Conservation (phyloP, 1,284 basidiomycete genomes). For the Omphalotus olearius region DNA sequence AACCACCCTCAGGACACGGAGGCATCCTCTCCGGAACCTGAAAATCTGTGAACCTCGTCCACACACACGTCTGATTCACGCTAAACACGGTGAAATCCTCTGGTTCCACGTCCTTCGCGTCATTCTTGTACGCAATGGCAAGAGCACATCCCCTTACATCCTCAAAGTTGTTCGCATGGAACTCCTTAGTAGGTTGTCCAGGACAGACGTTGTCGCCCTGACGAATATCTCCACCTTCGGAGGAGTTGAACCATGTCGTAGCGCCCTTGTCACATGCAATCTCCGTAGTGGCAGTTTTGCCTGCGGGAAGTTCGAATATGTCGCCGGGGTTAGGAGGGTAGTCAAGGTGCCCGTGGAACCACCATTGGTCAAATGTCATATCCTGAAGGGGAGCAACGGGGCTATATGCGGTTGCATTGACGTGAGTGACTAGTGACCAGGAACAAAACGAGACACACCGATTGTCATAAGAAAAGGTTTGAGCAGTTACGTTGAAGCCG, state of each 20-base stretch:
- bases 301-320: slow-evolving; percentile 56
- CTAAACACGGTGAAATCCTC: slow-evolving; percentile 71
- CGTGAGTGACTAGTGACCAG: background rate
- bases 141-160: slow-evolving; percentile 65
- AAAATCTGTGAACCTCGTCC: slow-evolving; percentile 62
- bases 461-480: slow-evolving; percentile 51
- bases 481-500: slow-evolving; percentile 55
- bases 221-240: slow-evolving; percentile 48
- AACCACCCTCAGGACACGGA: slow-evolving; percentile 59
- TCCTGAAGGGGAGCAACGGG: slow-evolving; percentile 51
- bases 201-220: slow-evolving; percentile 44
- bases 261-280: slow-evolving; percentile 56
- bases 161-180: slow-evolving; percentile 49
- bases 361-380: slow-evolving; percentile 60
- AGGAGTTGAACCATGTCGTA: slow-evolving; percentile 46
- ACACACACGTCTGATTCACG: slow-evolving; percentile 70
- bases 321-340: slow-evolving; percentile 52
- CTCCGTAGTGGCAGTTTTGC: slow-evolving; percentile 43
- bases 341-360: slow-evolving; percentile 62
- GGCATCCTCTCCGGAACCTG: slow-evolving; percentile 63
- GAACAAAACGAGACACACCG: slow-evolving; percentile 24
- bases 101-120: slow-evolving; percentile 50
- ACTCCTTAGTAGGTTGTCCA: slow-evolving; percentile 34
- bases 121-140: slow-evolving; percentile 66
- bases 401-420: slow-evolving; percentile 13